A percentile compares a stretch with the other conserved stretches of the same genome.
Conservation (phyloP, 1,139 yeast genomes). For the Pichia inconspicua region DNA sequence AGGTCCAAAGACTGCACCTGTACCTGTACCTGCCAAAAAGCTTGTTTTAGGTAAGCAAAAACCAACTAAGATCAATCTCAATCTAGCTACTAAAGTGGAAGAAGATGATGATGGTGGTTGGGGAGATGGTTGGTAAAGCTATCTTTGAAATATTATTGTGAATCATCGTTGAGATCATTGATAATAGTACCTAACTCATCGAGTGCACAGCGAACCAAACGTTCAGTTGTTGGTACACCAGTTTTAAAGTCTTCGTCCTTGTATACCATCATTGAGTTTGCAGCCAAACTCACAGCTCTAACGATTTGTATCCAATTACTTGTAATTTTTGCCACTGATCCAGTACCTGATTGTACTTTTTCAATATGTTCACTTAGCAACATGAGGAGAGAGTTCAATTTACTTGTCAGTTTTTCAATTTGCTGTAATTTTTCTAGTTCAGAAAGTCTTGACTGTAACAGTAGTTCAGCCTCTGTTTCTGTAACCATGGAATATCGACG, state of each 20-base stretch:
- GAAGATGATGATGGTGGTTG: slow-evolving; percentile 45
- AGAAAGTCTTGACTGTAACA: slow-evolving; percentile 35
- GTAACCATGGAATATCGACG: slow-evolving; percentile 12
- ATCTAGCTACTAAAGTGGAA: slow-evolving; percentile 1
- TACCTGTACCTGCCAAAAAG: slow-evolving; percentile 11
- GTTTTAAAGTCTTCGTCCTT: slow-evolving; percentile 39
- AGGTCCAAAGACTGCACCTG: slow-evolving; percentile 3
- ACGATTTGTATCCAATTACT: slow-evolving; percentile 68
- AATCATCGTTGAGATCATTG: not conserved
- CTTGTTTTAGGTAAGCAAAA: slow-evolving; percentile 19
- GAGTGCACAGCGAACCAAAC: slow-evolving; percentile 52
- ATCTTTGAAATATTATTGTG: not conserved
- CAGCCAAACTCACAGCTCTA: slow-evolving; percentile 59
- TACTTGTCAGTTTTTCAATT: slow-evolving; percentile 38
- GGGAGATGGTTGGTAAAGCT: slow-evolving; percentile 43
- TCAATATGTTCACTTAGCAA: slow-evolving; percentile 2
- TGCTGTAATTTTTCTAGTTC: slow-evolving; percentile 48
- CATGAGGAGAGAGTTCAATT: slow-evolving; percentile 1
- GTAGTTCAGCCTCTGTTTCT: slow-evolving; percentile 16
- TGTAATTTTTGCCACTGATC: slow-evolving; percentile 42
- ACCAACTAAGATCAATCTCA: slow-evolving; percentile 9
- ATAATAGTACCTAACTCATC: slow-evolving; percentile 12
- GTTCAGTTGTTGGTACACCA: slow-evolving; percentile 47
- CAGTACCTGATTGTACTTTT: slow-evolving; percentile 8
- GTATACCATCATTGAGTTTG: slow-evolving; percentile 42